phyloP scores from a whole-genome alignment of 2,329 filamentous ascomycete species.

The Fonsecaea pugnacius region DNA sequence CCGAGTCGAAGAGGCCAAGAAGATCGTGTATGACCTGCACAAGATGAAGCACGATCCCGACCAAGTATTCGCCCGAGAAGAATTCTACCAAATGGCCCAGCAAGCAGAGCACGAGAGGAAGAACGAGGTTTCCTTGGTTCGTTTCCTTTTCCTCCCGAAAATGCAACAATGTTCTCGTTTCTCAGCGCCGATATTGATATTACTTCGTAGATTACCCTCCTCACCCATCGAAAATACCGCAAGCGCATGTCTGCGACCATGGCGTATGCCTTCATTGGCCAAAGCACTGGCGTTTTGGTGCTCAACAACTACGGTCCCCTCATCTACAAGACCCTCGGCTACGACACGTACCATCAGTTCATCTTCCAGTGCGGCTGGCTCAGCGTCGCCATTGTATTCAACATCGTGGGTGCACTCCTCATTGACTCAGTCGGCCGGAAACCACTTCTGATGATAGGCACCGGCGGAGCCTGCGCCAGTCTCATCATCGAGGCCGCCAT shows the following conservation, averaged over 20 bases:
- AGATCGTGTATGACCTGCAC: slow-evolving; percentile 33
- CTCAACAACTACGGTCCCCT: slow-evolving; percentile 30
- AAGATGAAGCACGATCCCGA: slow-evolving; percentile 14
- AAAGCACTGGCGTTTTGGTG: slow-evolving; percentile 15
- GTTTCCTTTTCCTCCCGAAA: no score
- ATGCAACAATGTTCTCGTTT: no score
- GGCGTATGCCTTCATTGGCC: no score
- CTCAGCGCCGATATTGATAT: no score
- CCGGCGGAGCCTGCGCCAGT: slow-evolving; percentile 18
- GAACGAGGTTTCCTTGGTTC: no score
- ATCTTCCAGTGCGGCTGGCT: slow-evolving; percentile 28
- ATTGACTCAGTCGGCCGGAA: slow-evolving; percentile 33
- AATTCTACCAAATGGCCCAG: slow-evolving; percentile 30
- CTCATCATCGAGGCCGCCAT: slow-evolving; percentile 36
- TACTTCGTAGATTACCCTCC: no score
- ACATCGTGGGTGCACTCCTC: slow-evolving; percentile 23
- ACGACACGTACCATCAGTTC: slow-evolving; percentile 20
- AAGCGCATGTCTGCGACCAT: no score
- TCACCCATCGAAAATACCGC: no score
- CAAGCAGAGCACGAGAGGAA: slow-evolving; percentile 23
- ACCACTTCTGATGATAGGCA: slow-evolving; percentile 38
- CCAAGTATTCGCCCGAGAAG: slow-evolving; percentile 20
- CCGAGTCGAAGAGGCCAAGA: slow-evolving; percentile 34
- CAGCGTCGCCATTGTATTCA: slow-evolving; percentile 19
- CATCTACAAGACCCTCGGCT: slow-evolving; percentile 25